Conservation (phyloP, 768 basidiomycete genomes). For the Rhizopogon sp. region DNA sequence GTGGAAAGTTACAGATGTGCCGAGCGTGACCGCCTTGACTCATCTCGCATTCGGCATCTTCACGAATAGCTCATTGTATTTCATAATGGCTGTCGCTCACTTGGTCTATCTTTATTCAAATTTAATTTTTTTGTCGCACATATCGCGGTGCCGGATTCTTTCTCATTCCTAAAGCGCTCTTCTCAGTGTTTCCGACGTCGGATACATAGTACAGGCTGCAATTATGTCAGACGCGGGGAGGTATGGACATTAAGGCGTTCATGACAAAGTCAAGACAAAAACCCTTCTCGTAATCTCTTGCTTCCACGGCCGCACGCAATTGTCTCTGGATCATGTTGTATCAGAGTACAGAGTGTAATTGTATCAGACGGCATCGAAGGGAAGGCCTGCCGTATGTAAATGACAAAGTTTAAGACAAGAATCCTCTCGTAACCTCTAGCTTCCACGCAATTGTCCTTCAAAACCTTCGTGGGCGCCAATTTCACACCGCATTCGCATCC, state of each 20-base stretch:
- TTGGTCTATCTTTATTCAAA: conserved; percentile 10
- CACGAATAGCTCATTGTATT: conserved; percentile 4
- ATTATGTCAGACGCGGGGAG: background rate
- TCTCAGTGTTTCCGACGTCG: background rate
- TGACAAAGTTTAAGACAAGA: background rate
- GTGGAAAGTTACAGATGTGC: conserved; percentile 20
- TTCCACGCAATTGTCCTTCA: conserved; percentile 6
- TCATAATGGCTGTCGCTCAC: conserved; percentile 2
- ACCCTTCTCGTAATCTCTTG: background rate
- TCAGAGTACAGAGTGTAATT: background rate
- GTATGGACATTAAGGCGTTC: too few species aligned
- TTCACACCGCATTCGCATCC: background rate
- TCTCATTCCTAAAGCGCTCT: background rate
- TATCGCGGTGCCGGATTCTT: background rate
- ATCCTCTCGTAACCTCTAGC: background rate
- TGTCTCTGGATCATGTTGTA: background rate
- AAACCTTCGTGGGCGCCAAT: conserved; percentile 1
- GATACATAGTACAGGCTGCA: background rate
- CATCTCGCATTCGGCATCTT: background rate
- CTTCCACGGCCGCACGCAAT: background rate
- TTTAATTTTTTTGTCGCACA: background rate
- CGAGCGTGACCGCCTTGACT: conserved; percentile 4
- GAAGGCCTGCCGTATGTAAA: background rate
- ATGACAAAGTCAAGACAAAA: background rate
- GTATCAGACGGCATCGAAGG: background rate